Conservation (phyloP, 768 basidiomycete species). For the Gelatoporia subvermispora region DNA sequence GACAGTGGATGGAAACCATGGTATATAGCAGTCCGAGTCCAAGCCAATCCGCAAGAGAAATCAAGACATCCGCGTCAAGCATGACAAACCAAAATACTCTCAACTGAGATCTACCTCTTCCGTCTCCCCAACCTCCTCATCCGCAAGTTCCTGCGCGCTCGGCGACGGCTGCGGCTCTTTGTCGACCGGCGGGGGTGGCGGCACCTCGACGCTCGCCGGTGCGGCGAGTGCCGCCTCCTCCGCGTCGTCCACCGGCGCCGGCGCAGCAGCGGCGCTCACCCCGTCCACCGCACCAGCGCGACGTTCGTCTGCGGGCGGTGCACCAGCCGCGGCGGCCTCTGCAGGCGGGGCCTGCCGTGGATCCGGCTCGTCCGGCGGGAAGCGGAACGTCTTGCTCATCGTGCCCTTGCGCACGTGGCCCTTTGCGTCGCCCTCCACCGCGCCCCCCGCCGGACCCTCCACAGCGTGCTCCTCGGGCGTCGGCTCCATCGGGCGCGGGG, state of each 20-base stretch:
- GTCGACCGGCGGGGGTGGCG: conserved; percentile 74
- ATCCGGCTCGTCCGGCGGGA: conserved; percentile 26
- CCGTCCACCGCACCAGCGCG: conserved; percentile 5
- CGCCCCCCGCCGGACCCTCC: conserved; percentile 29
- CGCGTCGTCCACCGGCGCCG: neutral
- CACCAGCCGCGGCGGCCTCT: conserved; percentile 1
- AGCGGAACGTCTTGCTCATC: conserved; percentile 50
- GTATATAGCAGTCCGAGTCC: too few relatives aligned
- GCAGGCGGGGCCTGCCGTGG: conserved; percentile 21
- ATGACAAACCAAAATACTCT: too few relatives aligned
- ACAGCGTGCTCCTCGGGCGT: conserved; percentile 45
- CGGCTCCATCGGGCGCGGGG: conserved; percentile 35
- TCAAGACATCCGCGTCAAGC: too few relatives aligned
- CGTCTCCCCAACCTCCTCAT: conserved; percentile 77
- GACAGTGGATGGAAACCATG: too few relatives aligned
- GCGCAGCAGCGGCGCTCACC: neutral
- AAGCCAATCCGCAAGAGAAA: too few relatives aligned
- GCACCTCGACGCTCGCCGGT: conserved; percentile 68
- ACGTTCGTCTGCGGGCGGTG: conserved; percentile 9
- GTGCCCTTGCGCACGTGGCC: conserved; percentile 49
- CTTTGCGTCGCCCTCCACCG: conserved; percentile 10
- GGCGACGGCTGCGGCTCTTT: conserved; percentile 47
- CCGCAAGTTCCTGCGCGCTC: conserved; percentile 43
- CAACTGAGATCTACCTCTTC: conserved; percentile 46
- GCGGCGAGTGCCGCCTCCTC: conserved; percentile 22